Base-by-base conservation (phyloP, 306 rosid genomes). In the Dalbergia cultrata region DNA sequence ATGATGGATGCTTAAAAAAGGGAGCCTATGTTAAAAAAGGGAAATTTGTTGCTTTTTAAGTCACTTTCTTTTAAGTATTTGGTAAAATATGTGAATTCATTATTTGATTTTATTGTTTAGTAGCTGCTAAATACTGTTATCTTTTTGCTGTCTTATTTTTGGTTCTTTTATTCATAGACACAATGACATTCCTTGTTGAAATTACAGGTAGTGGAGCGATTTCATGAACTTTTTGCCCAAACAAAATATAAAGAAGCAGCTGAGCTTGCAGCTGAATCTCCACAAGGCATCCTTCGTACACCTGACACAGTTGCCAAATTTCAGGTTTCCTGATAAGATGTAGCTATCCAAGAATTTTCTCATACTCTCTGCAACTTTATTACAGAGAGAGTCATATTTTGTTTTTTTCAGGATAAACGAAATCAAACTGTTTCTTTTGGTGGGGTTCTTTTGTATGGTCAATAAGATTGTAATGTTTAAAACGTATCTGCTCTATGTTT, bases 191-290 rank as follows among this genome's bases (percentile, higher is more conserved):
- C 37, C 63, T 53, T 57, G 67, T 80, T 78, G 82, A 70, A 65
- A 52, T 81, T 75, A 71, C 89, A 95, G 99, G 99, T 96, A 72
- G 99, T 96, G 83, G 97, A 96, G 80, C 97, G 97, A 74, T 96
- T 96, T 78, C 99, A 96, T 87, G 99, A 96, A 81, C 87, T 96
- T 37, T 96, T 96, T 88, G 97, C 99, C 43, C 99, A 96, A 89
- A 93, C 98, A 2, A 96, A 96, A 83, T 96, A 96, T 87, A 96
- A 96, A 87, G 99, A 96, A 87, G 99, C 99, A 61, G 99, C 99
- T 18, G 99, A 96, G 85, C 93, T 96, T 85, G 99, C 99, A 31
- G 99, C 99, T 70, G 99, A 96, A 82, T 96, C 99, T 86, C 99
- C 99, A 2, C 99, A 93, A 82, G 99, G 99, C 81, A 88, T 96